Conservation (phyloP, 2,329 filamentous ascomycete genomes). For the Trichoderma atrobrunneum region DNA sequence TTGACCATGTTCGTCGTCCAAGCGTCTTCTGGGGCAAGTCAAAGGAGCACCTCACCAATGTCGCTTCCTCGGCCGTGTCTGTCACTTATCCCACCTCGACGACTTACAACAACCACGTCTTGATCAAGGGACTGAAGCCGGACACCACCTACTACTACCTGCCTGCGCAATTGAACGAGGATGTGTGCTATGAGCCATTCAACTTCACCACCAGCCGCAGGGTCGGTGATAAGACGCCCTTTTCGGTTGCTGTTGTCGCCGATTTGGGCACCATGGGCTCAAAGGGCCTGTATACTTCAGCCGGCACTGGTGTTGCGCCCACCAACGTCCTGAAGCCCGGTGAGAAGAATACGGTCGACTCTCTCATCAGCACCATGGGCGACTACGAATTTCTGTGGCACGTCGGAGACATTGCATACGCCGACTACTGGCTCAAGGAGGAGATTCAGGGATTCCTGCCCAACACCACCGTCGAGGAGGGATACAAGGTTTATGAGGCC, state of each 20-base stretch:
- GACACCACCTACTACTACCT: constrained; percentile 16
- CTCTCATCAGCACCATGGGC: constrained; percentile 1
- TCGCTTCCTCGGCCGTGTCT: constrained; percentile 8
- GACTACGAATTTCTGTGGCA: constrained; percentile 12
- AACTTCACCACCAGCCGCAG: constrained; percentile 15
- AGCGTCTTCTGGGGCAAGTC: constrained; percentile 3
- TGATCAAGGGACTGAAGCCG: constrained; percentile 5
- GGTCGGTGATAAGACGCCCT: background rate
- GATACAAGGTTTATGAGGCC: constrained; percentile 9
- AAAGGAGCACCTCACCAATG: constrained; percentile 1
- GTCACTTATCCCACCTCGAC: constrained; percentile 14
- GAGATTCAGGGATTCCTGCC: constrained; percentile 15
- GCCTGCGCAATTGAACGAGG: constrained; percentile 1
- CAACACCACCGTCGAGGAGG: constrained; percentile 9
- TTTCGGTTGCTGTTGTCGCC: constrained; percentile 8
- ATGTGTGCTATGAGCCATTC: constrained; percentile 3
- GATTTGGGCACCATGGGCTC: constrained; percentile 12
- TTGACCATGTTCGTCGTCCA: background rate
- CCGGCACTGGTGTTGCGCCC: background rate
- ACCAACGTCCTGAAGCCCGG: constrained; percentile 8
- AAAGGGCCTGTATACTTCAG: background rate
- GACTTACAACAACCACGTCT: constrained; percentile 14
- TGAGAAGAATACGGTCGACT: constrained; percentile 10
- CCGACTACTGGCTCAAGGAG: constrained; percentile 16
- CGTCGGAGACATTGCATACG: constrained; percentile 9